A percentile compares a stretch with the other conserved stretches of the same genome.
These are phyloP conservation scores for Porogramme epimiltina DNA, from an alignment of 1,284 basidiomycete genomes.

Conservation along the genomic window DNA sequence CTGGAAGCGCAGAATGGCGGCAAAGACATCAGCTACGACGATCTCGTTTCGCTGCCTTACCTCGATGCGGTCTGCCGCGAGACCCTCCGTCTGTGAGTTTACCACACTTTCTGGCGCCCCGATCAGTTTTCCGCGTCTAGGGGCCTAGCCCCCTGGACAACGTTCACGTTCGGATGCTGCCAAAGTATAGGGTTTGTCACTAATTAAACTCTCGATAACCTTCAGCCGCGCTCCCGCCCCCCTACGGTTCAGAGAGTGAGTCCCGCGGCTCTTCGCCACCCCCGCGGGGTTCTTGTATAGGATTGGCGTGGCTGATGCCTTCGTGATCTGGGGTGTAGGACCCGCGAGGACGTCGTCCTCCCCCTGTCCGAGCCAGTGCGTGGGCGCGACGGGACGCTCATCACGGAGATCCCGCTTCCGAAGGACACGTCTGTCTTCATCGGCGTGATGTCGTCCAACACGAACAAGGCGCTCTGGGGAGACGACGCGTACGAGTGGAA, in stretches of 20 bases:
- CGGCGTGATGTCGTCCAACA: conserved; percentile 16
- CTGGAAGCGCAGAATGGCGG: background rate
- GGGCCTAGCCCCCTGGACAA: too few relatives aligned
- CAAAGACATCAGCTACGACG: conserved; percentile 36
- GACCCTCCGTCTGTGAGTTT: conserved; percentile 2
- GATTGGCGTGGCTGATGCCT: background rate
- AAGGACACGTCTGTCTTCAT: conserved; percentile 38
- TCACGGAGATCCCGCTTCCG: conserved; percentile 36
- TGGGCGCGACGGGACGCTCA: conserved; percentile 27
- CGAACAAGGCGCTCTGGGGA: conserved; percentile 21
- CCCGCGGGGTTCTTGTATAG: too few relatives aligned
- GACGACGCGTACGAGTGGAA: conserved; percentile 20
- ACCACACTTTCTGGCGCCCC: background rate
- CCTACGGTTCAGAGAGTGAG: conserved; percentile 3
- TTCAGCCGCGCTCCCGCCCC: conserved; percentile 1
- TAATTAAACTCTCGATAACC: background rate
- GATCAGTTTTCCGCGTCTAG: too few relatives aligned
- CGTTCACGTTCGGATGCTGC: too few relatives aligned
- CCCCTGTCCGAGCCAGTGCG: conserved; percentile 18
- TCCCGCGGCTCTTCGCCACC: background rate
- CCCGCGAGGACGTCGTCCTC: conserved; percentile 17
- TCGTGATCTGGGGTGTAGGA: conserved; percentile 11
- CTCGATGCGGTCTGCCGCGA: conserved; percentile 51
- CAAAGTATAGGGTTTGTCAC: background rate
- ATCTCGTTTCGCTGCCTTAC: conserved; percentile 39